Evolutionary conservation across 306 rosid species (phyloP).

Genomic region (Crotalaria pallida): DNA sequence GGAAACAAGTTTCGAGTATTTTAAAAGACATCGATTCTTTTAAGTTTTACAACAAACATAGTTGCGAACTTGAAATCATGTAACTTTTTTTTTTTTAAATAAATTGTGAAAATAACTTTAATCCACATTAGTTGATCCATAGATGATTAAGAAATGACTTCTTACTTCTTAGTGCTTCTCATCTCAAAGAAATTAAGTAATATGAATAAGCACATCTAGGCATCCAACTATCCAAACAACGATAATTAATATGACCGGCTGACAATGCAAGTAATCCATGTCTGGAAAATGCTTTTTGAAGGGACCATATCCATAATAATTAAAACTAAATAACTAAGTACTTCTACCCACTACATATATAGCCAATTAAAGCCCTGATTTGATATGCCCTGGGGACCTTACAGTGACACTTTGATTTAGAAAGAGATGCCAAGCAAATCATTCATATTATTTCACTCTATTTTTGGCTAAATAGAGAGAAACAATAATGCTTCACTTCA

Average conservation of each 20-base stretch:
- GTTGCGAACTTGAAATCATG: neutral
- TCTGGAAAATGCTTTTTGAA: neutral
- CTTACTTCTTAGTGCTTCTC: neutral
- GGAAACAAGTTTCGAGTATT: neutral
- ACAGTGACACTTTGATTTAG: constrained; percentile 7
- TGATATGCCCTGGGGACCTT: constrained; percentile 34
- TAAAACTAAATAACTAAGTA: constrained; percentile 15
- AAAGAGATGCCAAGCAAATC: constrained; percentile 40
- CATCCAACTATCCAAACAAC: neutral
- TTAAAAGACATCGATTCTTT: neutral
- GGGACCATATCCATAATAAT: constrained; percentile 16
- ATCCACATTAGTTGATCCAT: neutral
- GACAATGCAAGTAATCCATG: neutral
- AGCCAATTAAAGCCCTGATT: constrained; percentile 24
- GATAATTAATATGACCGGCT: neutral
- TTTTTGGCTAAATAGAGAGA: neutral
- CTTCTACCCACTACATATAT: constrained; percentile 6
- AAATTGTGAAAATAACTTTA: neutral
- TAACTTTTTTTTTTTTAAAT: neutral
- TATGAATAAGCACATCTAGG: neutral
- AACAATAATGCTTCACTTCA: constrained; percentile 6
- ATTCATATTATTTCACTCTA: neutral
- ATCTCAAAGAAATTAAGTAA: neutral
- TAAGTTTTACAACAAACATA: constrained; percentile 13
- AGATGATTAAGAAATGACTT: neutral